Base-by-base conservation (phyloP, 2,329 filamentous ascomycete species). In the Cladosporium sp. region DNA sequence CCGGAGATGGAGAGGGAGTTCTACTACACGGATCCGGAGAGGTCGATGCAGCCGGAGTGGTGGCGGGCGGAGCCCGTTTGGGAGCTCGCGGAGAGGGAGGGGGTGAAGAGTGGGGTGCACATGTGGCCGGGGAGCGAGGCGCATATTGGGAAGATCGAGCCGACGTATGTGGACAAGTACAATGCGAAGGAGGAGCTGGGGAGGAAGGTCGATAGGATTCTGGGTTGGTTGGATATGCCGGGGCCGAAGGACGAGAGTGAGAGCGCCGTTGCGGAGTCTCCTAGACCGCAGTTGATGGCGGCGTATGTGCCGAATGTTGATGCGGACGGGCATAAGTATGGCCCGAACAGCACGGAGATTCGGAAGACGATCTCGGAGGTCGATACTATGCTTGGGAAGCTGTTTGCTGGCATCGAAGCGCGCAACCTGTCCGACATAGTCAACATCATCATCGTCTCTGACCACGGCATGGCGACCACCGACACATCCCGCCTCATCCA, bases 51-150 rank as follows among this genome's bases (percentile, higher is more conserved):
- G 59, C 76, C 87, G 1, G 89, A 92, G 66, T 98, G 93, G 92
- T 98, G 93, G 92, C 84, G 81, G 38, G 93, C 90, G 3, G 90
- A 97, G 67, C 93, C 93, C 0, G 77, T 98, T 31, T 98, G 93
- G 93, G 85, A 86, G 22, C 95, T 92, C 1, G 92, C 92, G 4
- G 93, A 97, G 73, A 82, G 81, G 53, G 86, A 89, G 60, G 86
- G 86, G 5, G 76, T 95, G 32, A 81, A 82, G 53, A 83, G 85
- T 31, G 93, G 89, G 1, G 83, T 98, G 22, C 93, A 98, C 68
- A 98, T 98, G 93, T 98, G 93, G 93, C 93, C 93, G 1, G 93
- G 93, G 2, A 95, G 88, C 41, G 93, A 98, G 72, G 91, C 91
- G 5, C 85, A 89, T 67, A 86, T 95, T 56, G 77, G 82, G 10